Conservation (phyloP, 768 basidiomycete species). For the Suillus placidus region DNA sequence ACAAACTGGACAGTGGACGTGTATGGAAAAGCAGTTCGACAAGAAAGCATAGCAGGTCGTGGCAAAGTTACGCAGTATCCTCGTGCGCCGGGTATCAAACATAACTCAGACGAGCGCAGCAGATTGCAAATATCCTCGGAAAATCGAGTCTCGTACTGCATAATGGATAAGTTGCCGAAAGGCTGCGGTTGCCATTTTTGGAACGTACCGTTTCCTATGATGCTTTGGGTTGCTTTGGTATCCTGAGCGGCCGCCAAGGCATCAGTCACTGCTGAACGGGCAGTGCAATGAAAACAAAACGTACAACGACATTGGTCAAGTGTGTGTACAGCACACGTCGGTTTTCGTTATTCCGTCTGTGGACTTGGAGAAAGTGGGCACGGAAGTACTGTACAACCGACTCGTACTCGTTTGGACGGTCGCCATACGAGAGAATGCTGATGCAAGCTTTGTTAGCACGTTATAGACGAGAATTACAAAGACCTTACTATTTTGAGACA, state of each 20-base stretch:
- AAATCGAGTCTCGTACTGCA: constrained; percentile 73
- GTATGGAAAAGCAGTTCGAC: neutral
- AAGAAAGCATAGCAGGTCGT: neutral
- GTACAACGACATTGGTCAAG: constrained; percentile 78
- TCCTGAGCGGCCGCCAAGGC: constrained; percentile 47
- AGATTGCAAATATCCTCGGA: constrained; percentile 73
- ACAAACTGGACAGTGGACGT: neutral
- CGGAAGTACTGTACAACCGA: constrained; percentile 86
- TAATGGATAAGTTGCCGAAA: constrained; percentile 11
- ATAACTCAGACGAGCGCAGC: constrained; percentile 61
- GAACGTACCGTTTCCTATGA: constrained; percentile 75
- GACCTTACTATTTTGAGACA: constrained; percentile 75
- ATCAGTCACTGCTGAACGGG: constrained; percentile 5
- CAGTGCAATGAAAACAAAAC: constrained; percentile 21
- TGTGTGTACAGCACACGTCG: constrained; percentile 81
- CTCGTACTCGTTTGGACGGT: constrained; percentile 80
- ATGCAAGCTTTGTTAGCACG: constrained; percentile 9
- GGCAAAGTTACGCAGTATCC: neutral
- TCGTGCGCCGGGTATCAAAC: neutral
- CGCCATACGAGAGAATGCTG: constrained; percentile 81
- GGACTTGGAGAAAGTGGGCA: constrained; percentile 81
- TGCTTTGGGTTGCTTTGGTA: constrained; percentile 80
- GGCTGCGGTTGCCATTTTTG: neutral
- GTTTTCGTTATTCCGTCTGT: constrained; percentile 77
- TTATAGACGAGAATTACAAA: constrained; percentile 13